Evolutionary conservation across 2,329 filamentous ascomycete species (phyloP).

Genomic region (Tolypocladium guangdongense): DNA sequence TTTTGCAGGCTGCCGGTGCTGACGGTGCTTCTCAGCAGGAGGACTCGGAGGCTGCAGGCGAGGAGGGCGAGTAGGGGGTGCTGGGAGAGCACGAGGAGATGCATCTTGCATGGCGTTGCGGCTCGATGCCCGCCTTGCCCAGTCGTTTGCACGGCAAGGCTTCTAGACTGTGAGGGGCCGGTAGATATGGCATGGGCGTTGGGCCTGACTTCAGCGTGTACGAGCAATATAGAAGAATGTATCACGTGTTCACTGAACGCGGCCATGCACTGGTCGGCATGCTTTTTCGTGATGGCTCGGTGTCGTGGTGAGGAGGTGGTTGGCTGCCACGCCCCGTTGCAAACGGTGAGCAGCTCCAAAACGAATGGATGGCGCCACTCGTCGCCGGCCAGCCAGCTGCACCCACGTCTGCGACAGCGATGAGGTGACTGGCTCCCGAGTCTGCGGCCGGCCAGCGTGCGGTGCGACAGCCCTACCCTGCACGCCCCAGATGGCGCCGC

Average conservation of each 20-base stretch:
- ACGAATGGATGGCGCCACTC: too few relatives aligned
- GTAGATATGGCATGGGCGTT: neutral
- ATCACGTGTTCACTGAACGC: neutral
- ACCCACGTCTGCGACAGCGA: neutral
- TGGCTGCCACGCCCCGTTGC: neutral
- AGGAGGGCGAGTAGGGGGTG: neutral
- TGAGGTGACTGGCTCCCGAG: neutral
- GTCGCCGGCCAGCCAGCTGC: neutral
- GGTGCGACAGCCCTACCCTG: neutral
- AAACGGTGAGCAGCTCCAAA: too few relatives aligned
- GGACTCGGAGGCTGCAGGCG: neutral
- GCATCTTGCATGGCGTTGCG: neutral
- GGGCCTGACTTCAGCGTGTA: neutral
- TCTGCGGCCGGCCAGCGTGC: neutral
- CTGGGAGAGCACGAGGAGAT: neutral
- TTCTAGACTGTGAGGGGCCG: neutral
- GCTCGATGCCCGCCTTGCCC: neutral
- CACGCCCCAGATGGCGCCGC: too few relatives aligned
- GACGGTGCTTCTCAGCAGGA: conserved; percentile 12
- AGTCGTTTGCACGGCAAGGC: neutral
- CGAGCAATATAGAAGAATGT: neutral
- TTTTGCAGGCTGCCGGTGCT: conserved; percentile 35
- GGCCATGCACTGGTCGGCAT: neutral
- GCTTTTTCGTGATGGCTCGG: neutral
- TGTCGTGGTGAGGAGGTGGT: neutral